Percentiles rank a stretch among this genome's conserved stretches.
Evolutionary conservation across 169 alveolate genomes (phyloP).

Genomic region (Plasmodium adleri): DNA sequence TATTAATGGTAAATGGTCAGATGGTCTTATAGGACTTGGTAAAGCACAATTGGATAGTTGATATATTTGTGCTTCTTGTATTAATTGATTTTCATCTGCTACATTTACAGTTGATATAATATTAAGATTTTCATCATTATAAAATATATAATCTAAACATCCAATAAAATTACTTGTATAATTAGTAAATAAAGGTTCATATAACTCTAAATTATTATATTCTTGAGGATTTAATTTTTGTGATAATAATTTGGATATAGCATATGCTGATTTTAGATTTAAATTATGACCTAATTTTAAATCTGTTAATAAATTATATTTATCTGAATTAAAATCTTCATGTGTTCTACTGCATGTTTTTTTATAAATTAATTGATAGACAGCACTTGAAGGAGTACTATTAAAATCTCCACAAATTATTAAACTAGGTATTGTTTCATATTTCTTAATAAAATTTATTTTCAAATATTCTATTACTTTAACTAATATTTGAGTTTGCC

Average conservation of each 20-base stretch:
- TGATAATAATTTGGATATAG: constrained; percentile 75
- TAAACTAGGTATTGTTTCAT: constrained; percentile 81
- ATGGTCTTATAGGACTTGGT: constrained; percentile 86
- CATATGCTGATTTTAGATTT: constrained; percentile 82
- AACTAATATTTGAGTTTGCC: constrained; percentile 87
- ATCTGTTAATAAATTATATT: constrained; percentile 78
- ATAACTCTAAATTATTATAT: constrained; percentile 46
- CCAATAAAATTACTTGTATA: constrained; percentile 84
- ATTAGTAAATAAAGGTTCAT: constrained; percentile 86
- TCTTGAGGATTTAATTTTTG: constrained; percentile 53
- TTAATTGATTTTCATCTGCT: constrained; percentile 78
- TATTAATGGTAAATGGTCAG: constrained; percentile 86
- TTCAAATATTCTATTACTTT: constrained; percentile 80
- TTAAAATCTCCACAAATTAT: constrained; percentile 85
- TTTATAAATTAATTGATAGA: constrained; percentile 82
- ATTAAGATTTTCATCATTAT: constrained; percentile 79
- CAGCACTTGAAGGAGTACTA: constrained; percentile 86
- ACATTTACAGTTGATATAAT: constrained; percentile 80
- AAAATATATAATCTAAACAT: constrained; percentile 86
- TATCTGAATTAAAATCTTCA: constrained; percentile 79
- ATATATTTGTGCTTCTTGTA: constrained; percentile 84
- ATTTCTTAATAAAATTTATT: constrained; percentile 76
- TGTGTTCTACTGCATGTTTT: constrained; percentile 83
- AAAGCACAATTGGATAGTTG: constrained; percentile 83
- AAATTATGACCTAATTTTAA: constrained; percentile 80